phyloP scores from a whole-genome alignment of 148 eudicot genomes.

The Rhododendron griersonianum region DNA sequence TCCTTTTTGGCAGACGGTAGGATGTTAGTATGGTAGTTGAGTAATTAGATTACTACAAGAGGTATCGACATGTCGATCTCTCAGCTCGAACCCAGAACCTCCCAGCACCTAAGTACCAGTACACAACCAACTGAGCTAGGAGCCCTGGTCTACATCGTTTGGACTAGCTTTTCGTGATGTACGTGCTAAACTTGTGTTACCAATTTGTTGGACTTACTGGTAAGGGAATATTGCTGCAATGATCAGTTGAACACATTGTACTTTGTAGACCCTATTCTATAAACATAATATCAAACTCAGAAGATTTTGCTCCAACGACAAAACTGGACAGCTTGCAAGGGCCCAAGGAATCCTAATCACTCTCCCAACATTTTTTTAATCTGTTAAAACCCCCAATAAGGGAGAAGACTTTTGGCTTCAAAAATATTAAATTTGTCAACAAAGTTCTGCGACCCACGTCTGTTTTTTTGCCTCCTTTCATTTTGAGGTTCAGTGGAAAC shows the following conservation, averaged over 20 bases:
- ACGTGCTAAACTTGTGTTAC: not conserved
- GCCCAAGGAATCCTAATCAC: conserved; percentile 33
- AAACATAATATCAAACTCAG: not conserved
- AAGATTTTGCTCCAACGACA: conserved; percentile 39
- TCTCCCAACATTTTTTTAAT: not conserved
- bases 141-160: not conserved
- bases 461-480: not conserved
- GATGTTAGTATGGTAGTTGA: too few relatives aligned
- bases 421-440: conserved; percentile 9
- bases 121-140: too few relatives aligned
- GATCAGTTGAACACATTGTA: not conserved
- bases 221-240: not conserved
- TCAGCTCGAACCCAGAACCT: too few relatives aligned
- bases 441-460: not conserved
- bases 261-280: not conserved
- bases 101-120: too few relatives aligned
- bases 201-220: not conserved
- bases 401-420: conserved; percentile 10
- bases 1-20: not conserved
- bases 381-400: not conserved
- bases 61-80: too few relatives aligned
- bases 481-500: not conserved
- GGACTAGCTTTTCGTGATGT: not conserved
- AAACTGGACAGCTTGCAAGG: conserved; percentile 35
- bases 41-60: too few relatives aligned